Base-by-base conservation (phyloP, 768 basidiomycete species). In the Leccinum uliginosum region DNA sequence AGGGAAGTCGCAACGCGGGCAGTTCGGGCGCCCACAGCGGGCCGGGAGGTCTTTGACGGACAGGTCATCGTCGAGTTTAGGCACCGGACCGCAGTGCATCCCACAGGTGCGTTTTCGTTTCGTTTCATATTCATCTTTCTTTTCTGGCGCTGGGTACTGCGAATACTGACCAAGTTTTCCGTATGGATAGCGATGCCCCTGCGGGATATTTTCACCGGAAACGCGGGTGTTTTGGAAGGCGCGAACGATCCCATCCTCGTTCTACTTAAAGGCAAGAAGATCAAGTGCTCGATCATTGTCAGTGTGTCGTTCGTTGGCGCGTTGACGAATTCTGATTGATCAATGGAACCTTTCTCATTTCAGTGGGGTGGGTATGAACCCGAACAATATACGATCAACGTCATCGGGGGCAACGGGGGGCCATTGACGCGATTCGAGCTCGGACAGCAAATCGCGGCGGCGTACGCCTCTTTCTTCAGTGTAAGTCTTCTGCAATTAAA, bases 321-420 rank as follows among this genome's bases (percentile, higher is more conserved):
- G 2, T 27, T 2, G 29, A 19, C 15, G 34, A 17, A 15, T 21
- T 24, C 24, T 34, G 35, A 50, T 45, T 40, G 35, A 53, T 45
- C 3, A 15, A 35, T 35, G 34, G 23, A 15, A 23, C 7, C 12
- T 15, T 10, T 45, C 34, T 21, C 26, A 21, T 43, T 7, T 34
- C 10, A 63, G 58, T 63, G 62, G 62, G 52, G 52, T 3, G 62
- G 54, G 10, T 63, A 60, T 51, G 1, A 14, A 7, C 9, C 24
- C 3, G 30, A 17, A 4, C 27, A 3, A 14, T 43, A 4, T 19
- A 24, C 8, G 43, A 43, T 63, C 47, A 1, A 5, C 6, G 27
- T 30, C 19, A 7, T 3, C 3, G 11, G 15, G 26, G 0, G 2
- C 15, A 8, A 48, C 17, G 57, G 49, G 5, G 30, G 51, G 11